These are phyloP conservation scores for Xylaria sp. DNA, from an alignment of 2,329 filamentous ascomycete genomes.

Conservation along the genomic window DNA sequence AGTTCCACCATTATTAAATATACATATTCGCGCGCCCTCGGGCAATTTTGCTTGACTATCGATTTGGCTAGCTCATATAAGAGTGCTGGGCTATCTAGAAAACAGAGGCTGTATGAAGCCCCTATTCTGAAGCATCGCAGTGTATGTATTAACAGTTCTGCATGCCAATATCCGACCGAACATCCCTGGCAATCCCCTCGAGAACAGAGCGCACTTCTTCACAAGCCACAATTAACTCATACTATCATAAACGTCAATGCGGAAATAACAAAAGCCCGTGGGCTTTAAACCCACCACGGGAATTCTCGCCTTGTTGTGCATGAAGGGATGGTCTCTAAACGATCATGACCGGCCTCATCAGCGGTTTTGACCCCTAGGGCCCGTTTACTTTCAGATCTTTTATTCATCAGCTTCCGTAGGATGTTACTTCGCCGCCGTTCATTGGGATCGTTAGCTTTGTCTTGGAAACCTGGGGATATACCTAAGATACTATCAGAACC, in stretches of 20 bases:
- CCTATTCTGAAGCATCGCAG: neutral
- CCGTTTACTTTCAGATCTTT: conserved; percentile 33
- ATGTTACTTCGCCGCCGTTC: conserved; percentile 40
- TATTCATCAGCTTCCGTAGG: conserved; percentile 45
- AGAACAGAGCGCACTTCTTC: conserved; percentile 1
- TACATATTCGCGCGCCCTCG: neutral
- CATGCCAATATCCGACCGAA: neutral
- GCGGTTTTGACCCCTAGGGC: neutral
- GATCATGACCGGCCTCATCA: neutral
- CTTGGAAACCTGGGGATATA: conserved; percentile 40
- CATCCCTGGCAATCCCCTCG: neutral
- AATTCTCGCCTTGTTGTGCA: neutral
- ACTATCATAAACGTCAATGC: conserved; percentile 32
- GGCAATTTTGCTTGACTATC: neutral
- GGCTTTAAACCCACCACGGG: neutral
- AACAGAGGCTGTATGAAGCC: neutral
- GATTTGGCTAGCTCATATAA: neutral
- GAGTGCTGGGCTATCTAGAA: neutral
- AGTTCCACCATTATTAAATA: conserved; percentile 9
- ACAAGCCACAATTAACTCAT: conserved; percentile 18
- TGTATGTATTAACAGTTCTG: neutral
- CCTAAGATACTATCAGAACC: conserved; percentile 9
- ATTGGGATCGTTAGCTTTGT: conserved; percentile 28
- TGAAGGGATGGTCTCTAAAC: conserved; percentile 2
- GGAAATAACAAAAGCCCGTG: conserved; percentile 18